Evolutionary conservation across 768 basidiomycete species (phyloP), one percentile per base, ranked within the genome.

Genomic region (Mycena alexandri): DNA sequence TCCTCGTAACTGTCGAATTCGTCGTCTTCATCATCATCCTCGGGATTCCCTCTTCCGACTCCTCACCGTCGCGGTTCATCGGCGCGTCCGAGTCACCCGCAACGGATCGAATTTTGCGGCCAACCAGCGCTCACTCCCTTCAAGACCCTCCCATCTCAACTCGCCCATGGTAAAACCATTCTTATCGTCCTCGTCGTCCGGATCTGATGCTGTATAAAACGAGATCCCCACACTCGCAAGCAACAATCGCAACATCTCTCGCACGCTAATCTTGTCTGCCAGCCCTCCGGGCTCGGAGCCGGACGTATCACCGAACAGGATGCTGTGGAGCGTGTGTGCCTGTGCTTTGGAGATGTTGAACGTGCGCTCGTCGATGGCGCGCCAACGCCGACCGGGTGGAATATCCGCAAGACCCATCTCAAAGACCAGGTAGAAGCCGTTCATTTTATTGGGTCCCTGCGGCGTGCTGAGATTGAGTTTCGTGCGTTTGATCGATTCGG

Each of bases 331-430:
- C 19, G 48, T 7, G 41, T n/a, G 34, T 25, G 38, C 57, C 29
- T 65, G 50, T 3, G 52, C 2, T 50, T 22, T 8, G 7, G 29
- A 24, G 21, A 65, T 2, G 11, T 22, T 43, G 25, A 65, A 65
- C 42, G 21, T 47, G 57, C 64, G 64, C 51, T 65, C 55, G 5
- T 65, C 64, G 33, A 65, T 50, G 50, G 64, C 64, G 21, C 57
- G 56, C 64, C 64, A 65, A 17, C 64, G 56, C 41, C 51, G 41
- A 8, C 64, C 50, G 21, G 64, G 51, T 1, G 57, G 64, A 48
- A 65, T 21, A 34, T 65, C 64, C 19, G 50, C 57, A 42, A 65
- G 64, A 1, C 64, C 64, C 64, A 65, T 59, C 57, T 60, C 24
- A 33, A 65, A 9, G 21, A 65, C 33, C 33, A 43, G 8, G n/a